A percentile compares a stretch with the other conserved stretches of the same genome.
phyloP scores from a whole-genome alignment of 1,284 basidiomycete genomes.

The Sanghuangporus weigelae region DNA sequence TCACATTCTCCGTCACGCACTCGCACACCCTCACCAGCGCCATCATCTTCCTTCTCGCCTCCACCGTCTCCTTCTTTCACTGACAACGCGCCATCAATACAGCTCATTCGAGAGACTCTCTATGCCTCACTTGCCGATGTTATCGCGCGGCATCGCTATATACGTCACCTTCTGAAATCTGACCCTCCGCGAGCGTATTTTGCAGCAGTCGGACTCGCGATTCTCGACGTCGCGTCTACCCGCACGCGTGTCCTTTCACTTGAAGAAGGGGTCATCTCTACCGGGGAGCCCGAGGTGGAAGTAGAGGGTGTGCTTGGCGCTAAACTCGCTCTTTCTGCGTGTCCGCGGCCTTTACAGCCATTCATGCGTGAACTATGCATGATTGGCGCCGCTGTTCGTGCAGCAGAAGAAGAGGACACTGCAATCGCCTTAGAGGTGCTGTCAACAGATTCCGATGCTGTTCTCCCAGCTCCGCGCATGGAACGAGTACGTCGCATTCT shows the following conservation, averaged over 20 bases:
- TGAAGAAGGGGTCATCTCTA: not conserved
- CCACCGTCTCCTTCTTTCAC: slow-evolving; percentile 31
- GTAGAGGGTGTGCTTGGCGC: slow-evolving; percentile 46
- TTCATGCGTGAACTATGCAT: slow-evolving; percentile 62
- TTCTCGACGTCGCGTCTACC: slow-evolving; percentile 57
- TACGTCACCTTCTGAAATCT: slow-evolving; percentile 47
- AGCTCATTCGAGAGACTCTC: slow-evolving; percentile 75
- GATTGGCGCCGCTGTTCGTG: slow-evolving; percentile 47
- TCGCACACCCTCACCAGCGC: slow-evolving; percentile 4
- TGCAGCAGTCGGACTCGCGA: slow-evolving; percentile 64
- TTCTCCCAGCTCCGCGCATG: slow-evolving; percentile 45
- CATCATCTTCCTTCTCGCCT: slow-evolving; percentile 20
- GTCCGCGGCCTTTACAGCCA: slow-evolving; percentile 53
- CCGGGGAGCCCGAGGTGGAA: slow-evolving; percentile 1
- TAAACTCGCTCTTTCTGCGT: slow-evolving; percentile 45
- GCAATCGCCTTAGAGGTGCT: slow-evolving; percentile 44
- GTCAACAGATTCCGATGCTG: slow-evolving; percentile 33
- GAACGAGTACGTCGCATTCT: slow-evolving; percentile 58
- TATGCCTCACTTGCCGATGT: slow-evolving; percentile 73
- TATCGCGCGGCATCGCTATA: slow-evolving; percentile 46
- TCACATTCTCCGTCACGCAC: slow-evolving; percentile 1
- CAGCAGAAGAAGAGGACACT: slow-evolving; percentile 55
- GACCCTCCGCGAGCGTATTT: slow-evolving; percentile 75
- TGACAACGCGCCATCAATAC: slow-evolving; percentile 54
- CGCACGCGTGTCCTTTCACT: slow-evolving; percentile 6